These are phyloP conservation scores for Aristolochia californica DNA, from an alignment of 164 flowering plant species.

Conservation along the genomic window DNA sequence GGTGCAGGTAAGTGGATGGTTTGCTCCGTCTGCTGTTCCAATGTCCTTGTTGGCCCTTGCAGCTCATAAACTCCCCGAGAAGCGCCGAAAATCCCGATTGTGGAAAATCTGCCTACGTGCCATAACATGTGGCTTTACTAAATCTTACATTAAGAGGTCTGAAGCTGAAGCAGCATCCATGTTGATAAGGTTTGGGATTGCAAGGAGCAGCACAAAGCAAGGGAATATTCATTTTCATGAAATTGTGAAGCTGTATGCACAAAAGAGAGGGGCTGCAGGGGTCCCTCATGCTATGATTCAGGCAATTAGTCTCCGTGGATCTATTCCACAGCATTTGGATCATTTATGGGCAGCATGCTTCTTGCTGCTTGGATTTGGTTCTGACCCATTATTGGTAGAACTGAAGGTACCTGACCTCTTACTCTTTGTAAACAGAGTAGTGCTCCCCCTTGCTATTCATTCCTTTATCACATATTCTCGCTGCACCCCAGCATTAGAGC, in stretches of 20 bases:
- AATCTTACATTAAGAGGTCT: constrained; percentile 48
- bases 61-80: constrained; percentile 57
- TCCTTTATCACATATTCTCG: constrained; percentile 65
- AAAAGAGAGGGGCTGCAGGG: constrained; percentile 46
- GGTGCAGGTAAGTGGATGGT: constrained; percentile 88
- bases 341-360: constrained; percentile 96
- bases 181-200: constrained; percentile 72
- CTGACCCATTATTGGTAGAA: constrained; percentile 45
- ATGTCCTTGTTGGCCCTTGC: constrained; percentile 50
- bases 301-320: constrained; percentile 48
- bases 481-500: constrained; percentile 71
- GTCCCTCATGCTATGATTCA: constrained; percentile 62
- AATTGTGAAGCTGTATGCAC: constrained; percentile 57
- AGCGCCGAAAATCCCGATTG: constrained; percentile 24
- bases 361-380: constrained; percentile 59
- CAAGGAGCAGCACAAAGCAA: constrained; percentile 45
- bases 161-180: constrained; percentile 76
- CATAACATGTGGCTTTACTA: constrained; percentile 53
- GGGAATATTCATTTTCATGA: constrained; percentile 54
- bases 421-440: constrained; percentile 48
- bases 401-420: constrained; percentile 56
- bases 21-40: constrained; percentile 75
- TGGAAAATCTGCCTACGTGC: constrained; percentile 54
- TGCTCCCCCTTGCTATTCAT: constrained; percentile 64
- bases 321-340: constrained; percentile 39